Percentiles rank a stretch among this genome's conserved stretches.
These are phyloP conservation scores for Drosera capensis DNA, from an alignment of 148 eudicot species.

Conservation along the genomic window DNA sequence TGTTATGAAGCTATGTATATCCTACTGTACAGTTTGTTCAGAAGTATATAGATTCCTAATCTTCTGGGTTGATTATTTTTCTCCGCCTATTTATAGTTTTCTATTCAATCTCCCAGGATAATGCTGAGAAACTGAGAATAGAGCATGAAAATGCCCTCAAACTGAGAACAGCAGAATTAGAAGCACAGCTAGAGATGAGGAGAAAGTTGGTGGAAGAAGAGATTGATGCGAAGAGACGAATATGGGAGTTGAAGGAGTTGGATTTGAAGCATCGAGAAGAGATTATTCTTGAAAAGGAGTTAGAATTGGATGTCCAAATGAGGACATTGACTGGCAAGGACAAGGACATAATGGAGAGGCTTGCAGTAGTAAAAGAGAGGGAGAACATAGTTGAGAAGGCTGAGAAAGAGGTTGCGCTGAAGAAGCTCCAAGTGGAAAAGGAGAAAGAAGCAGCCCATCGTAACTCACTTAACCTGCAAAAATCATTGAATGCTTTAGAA, in stretches of 20 bases:
- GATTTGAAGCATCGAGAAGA: conserved; percentile 68
- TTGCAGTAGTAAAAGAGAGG: conserved; percentile 30
- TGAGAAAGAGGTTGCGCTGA: conserved; percentile 33
- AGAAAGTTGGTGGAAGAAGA: conserved; percentile 56
- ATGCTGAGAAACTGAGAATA: conserved; percentile 33
- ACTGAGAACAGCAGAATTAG: conserved; percentile 32
- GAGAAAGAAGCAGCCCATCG: conserved; percentile 39
- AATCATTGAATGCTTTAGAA: conserved; percentile 35
- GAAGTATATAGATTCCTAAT: too few relatives aligned
- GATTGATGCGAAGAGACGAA: conserved; percentile 59
- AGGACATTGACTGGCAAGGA: conserved; percentile 46
- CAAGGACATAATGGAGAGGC: conserved; percentile 43
- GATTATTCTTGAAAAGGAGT: conserved; percentile 43
- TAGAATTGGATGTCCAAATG: conserved; percentile 42
- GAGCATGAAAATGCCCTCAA: conserved; percentile 48
- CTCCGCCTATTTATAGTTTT: too few relatives aligned
- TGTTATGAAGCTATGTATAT: too few relatives aligned
- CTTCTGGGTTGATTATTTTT: too few relatives aligned
- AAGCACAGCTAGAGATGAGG: conserved; percentile 42
- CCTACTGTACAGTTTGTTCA: too few relatives aligned
- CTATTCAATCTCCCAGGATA: conserved; percentile 29
- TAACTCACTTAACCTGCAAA: conserved; percentile 30
- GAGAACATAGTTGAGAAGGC: conserved; percentile 34
- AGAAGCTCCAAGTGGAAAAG: conserved; percentile 25
- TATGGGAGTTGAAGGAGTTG: conserved; percentile 80